Base-by-base conservation (phyloP, 2,329 filamentous ascomycete species). In the Nothopassalora personata region DNA sequence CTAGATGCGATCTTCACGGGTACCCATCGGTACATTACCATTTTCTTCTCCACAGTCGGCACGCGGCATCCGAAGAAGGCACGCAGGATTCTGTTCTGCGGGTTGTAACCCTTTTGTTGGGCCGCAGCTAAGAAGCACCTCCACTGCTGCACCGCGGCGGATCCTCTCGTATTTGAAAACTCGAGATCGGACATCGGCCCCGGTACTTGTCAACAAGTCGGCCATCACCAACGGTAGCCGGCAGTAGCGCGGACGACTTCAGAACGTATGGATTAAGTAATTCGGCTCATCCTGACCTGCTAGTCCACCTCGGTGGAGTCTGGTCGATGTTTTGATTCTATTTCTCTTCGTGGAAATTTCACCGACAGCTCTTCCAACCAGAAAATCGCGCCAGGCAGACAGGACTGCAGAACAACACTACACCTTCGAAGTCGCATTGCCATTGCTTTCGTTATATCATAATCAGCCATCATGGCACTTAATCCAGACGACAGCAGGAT, bases 401-500 rank as follows among this genome's bases (percentile, higher is more conserved):
- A 6, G 39, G 13, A 43, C 39, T 43, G 39, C 4, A 18, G 39
- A 43, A 43, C n/a, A n/a, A 18, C 39, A 43, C 7, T n/a, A 1
- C 1, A n/a, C 39, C n/a, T 43, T 4, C 39, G 13, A 15, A n/a
- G 7, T 18, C n/a, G 39, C 39, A n/a, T 18, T 49, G 23, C 46
- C 10, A 4, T 28, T 28, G 23, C 18, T 4, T 3, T 49, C 46
- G 43, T 19, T 8, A 49, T n/a, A 49, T 8, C 19, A 49, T 18
- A 15, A n/a, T 5, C 9, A 28, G 19, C 46, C 13, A 28, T n/a
- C 19, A 49, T 27, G 46, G 79, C 57, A 53, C 77, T 82, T 74
- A 77, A 85, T 70, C 74, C 77, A 60, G 75, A 83, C 66, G 84
- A 87, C 70, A 76, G 76, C 60, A 78, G 81, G 63, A 71, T 87